Base-by-base conservation (phyloP, 306 rosid genomes). In the Datisca glomerata region DNA sequence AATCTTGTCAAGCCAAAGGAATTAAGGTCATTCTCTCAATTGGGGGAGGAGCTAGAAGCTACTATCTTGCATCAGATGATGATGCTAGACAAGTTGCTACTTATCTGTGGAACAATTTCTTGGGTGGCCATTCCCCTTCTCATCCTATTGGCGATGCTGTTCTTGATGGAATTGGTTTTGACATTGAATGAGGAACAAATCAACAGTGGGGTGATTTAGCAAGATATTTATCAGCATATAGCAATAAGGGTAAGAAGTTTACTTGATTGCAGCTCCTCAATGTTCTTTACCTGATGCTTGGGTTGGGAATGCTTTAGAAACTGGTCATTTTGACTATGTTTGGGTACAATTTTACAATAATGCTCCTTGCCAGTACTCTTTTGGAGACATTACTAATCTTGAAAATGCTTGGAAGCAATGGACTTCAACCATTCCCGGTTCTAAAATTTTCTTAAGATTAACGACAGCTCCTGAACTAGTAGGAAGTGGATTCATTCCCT, bases 321-420 rank as follows among this genome's bases (percentile, higher is more conserved):
- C 83, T 0, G 70, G 82, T 7, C 68, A 73, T 16, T 81, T 76
- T 37, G 86, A 81, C 74, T 64, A 25, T 18, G 71, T 76, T 33
- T 76, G 79, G 82, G 70, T 73, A 21, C 79, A 80, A 27, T 80
- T 80, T 53, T 80, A 80, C 67, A 76, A 73, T 39, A 80, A 76
- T 43, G 52, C 76, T 1, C 67, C 61, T 0, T 80, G 75, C 57
- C 71, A 76, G 16, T 73, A 73, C 67, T 36, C 65, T 3, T 46
- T 72, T 1, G 70, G 68, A n/a, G 71, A 53, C 41, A 42, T 56
- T 17, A 40, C 13, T 28, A 47, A 41, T 44, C 78, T 77, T 15
- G 60, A 59, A 40, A 52, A 32, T 34, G 78, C 75, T 28, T 78
- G 75, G 81, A 63, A 52, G 23, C 78, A 63, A 47, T 73, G 86